These are phyloP conservation scores for Phytophthora boehmeriae DNA, from an alignment of 352 stramenopile genomes.

Conservation along the genomic window DNA sequence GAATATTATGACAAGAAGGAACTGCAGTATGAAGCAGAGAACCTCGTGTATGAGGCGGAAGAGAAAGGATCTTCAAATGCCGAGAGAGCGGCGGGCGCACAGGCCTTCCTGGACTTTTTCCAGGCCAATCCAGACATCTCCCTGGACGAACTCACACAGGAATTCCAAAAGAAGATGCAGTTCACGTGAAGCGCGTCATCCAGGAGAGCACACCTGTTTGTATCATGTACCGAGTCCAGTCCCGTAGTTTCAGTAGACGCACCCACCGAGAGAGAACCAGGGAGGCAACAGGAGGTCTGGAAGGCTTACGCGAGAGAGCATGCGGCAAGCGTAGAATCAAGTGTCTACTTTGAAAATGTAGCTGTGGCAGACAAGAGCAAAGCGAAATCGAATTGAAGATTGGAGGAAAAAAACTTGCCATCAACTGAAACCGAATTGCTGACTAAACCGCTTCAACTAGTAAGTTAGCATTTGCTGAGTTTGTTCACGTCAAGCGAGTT, in stretches of 20 bases:
- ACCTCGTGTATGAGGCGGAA: constrained; percentile 61
- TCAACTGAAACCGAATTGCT: too few species aligned
- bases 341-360: constrained; percentile 16
- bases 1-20: constrained; percentile 87
- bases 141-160: constrained; percentile 71
- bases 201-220: constrained; percentile 29
- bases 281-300: constrained; percentile 24
- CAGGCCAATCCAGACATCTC: constrained; percentile 70
- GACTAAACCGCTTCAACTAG: neutral
- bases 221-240: constrained; percentile 42
- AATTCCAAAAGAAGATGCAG: constrained; percentile 78
- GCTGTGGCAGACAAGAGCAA: constrained; percentile 18
- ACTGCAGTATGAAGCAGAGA: constrained; percentile 69
- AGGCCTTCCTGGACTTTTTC: constrained; percentile 78
- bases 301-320: constrained; percentile 20
- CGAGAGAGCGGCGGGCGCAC: constrained; percentile 45
- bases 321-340: constrained; percentile 11
- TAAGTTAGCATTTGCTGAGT: constrained; percentile 23
- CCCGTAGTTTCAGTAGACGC: constrained; percentile 40
- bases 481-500: constrained; percentile 8
- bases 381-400: constrained; percentile 38
- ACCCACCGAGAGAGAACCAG: constrained; percentile 20
- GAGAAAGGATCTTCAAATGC: constrained; percentile 30
- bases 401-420: constrained; percentile 8
- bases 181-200: constrained; percentile 44